phyloP scores from a whole-genome alignment of 495 filamentous ascomycete genomes.

The Podospora bellae-mahoneyi region DNA sequence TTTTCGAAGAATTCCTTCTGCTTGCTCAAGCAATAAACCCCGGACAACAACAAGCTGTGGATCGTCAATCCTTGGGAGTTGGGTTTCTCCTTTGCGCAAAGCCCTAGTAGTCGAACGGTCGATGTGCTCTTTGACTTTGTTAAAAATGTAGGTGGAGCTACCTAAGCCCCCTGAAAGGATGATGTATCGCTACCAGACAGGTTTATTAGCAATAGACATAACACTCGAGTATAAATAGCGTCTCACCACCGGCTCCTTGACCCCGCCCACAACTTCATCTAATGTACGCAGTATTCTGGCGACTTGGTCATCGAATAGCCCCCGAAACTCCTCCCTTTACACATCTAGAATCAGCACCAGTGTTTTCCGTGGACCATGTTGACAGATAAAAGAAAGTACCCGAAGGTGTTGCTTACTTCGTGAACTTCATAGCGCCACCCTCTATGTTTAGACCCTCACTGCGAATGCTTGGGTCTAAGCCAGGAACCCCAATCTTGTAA shows the following conservation, averaged over 20 bases:
- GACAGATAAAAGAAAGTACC: too few species aligned
- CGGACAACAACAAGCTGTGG: conserved; percentile 59
- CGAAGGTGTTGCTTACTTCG: too few species aligned
- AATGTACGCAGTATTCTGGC: too few species aligned
- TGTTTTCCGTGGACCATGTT: too few species aligned
- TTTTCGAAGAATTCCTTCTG: conserved; percentile 48
- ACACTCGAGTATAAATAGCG: background rate
- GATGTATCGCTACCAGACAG: conserved; percentile 43
- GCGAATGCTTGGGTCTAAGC: conserved; percentile 38
- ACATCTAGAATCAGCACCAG: too few species aligned
- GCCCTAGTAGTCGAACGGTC: conserved; percentile 35
- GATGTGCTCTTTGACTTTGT: conserved; percentile 43
- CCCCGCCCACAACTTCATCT: too few species aligned
- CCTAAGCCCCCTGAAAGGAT: conserved; percentile 64
- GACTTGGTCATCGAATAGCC: too few species aligned
- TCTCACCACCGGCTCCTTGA: conserved; percentile 34
- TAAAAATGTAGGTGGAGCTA: conserved; percentile 58
- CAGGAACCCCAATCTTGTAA: conserved; percentile 33
- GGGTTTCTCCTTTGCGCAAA: conserved; percentile 39
- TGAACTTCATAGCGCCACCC: conserved; percentile 25
- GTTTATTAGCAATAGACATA: too few species aligned
- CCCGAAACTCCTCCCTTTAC: too few species aligned
- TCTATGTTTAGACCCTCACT: conserved; percentile 39
- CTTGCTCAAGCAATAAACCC: conserved; percentile 54
- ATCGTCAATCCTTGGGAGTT: conserved; percentile 41